Evolutionary conservation across 2,329 filamentous ascomycete species (phyloP), one percentile per base, ranked within the genome.

Genomic region (Beauveria rudraprayagi): DNA sequence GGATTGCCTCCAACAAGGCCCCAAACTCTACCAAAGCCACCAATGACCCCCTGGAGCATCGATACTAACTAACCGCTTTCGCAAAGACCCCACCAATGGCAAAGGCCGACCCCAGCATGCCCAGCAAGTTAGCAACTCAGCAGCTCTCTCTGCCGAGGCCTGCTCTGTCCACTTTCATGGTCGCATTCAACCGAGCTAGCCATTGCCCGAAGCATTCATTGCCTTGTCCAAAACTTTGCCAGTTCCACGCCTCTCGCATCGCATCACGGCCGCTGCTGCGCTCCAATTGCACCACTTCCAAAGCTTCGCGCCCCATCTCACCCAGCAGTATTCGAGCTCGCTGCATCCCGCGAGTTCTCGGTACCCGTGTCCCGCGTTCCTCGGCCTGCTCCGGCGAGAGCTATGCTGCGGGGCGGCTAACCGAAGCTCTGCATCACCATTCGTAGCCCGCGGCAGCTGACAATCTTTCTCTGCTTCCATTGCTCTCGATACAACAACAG

Each of bases 341-440:
- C 41, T 8, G 40, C 48, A 5, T 46, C 56, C n/a, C 14, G 56
- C 48, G 24, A 44, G 22, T 19, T 7, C n/a, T 41, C 7, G 50
- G 7, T 7, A 28, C 30, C 19, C 48, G 6, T 34, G 11, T 28
- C 50, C 46, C 28, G 17, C 43, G 19, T 61, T 41, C 53, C 54
- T 61, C 60, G 60, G 54, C 60, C 60, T 44, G 52, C 54, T 57
- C 60, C 47, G 60, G 46, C 46, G 34, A 52, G 53, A 53, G 55
- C 61, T 47, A 54, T 59, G 55, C 61, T 59, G 61, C 55, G 61
- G 56, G 54, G 41, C 56, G 55, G 48, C 37, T 59, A 62, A 50
- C 28, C 48, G 52, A 50, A 62, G 61, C 54, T 58, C 24, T 62
- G 34, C 26, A 62, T 52, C 55, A 58, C 10, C 55, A 41, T 41